These are phyloP conservation scores for Cantharellus anzutake DNA, from an alignment of 768 basidiomycete species.

Conservation along the genomic window DNA sequence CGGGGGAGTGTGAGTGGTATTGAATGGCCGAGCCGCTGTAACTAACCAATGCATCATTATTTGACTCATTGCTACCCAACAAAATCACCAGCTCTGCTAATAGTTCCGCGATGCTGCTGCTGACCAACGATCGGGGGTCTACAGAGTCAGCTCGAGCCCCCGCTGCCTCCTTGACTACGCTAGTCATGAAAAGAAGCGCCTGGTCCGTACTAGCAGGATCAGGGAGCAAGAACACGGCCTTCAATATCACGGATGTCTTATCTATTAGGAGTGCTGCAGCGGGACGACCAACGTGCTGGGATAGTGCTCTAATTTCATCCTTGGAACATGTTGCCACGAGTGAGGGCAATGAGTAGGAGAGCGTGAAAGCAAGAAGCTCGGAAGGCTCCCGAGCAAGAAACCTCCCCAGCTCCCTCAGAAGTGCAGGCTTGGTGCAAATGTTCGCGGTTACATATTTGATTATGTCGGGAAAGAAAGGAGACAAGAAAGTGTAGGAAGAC, in stretches of 20 bases:
- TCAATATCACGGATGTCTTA: conserved; percentile 40
- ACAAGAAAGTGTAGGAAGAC: conserved; percentile 41
- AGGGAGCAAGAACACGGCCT: conserved; percentile 43
- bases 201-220: conserved; percentile 35
- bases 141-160: conserved; percentile 22
- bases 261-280: conserved; percentile 34
- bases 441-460: conserved; percentile 44
- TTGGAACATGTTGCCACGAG: conserved; percentile 44
- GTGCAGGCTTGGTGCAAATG: conserved; percentile 35
- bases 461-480: conserved; percentile 49
- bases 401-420: conserved; percentile 47
- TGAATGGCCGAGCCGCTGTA: too few relatives aligned
- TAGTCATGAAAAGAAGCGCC: conserved; percentile 41
- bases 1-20: not conserved
- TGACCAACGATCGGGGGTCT: conserved; percentile 29
- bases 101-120: conserved; percentile 46
- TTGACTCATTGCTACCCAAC: conserved; percentile 46
- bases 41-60: conserved; percentile 13
- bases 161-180: conserved; percentile 33
- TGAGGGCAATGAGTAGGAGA: conserved; percentile 44
- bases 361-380: conserved; percentile 46
- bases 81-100: conserved; percentile 58
- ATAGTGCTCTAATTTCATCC: conserved; percentile 41
- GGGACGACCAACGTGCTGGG: conserved; percentile 28
- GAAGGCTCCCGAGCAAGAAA: conserved; percentile 36